Evolutionary conservation across 768 basidiomycete species (phyloP).

Genomic region (Fibroporia radiculosa): DNA sequence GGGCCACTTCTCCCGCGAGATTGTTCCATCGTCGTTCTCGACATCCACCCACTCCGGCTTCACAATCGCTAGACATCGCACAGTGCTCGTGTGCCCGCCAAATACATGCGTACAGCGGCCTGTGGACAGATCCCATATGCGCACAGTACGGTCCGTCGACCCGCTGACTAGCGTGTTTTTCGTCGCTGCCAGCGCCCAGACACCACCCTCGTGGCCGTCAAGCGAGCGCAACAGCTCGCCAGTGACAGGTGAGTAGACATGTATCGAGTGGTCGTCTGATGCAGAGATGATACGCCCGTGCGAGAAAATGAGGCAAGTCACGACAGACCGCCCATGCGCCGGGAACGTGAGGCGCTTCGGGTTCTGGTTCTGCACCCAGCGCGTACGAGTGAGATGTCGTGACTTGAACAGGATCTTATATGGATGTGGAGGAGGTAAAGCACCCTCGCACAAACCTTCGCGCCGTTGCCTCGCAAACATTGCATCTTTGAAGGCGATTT

Average conservation of each 20-base stretch:
- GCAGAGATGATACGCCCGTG: conserved; percentile 93
- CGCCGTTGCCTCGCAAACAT: conserved; percentile 55
- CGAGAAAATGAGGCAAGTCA: conserved; percentile 95
- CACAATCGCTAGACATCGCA: conserved; percentile 92
- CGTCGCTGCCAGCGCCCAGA: conserved; percentile 91
- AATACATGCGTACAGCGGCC: conserved; percentile 89
- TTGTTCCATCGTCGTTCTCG: conserved; percentile 54
- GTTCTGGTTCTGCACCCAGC: conserved; percentile 69
- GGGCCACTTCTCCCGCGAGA: conserved; percentile 65
- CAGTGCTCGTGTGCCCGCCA: conserved; percentile 93
- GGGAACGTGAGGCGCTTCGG: conserved; percentile 78
- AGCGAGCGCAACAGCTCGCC: conserved; percentile 70
- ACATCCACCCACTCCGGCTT: conserved; percentile 84
- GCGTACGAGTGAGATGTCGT: conserved; percentile 68
- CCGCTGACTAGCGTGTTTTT: conserved; percentile 87
- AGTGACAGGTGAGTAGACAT: conserved; percentile 84
- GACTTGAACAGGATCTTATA: conserved; percentile 94
- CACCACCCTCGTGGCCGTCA: conserved; percentile 90
- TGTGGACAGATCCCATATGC: conserved; percentile 81
- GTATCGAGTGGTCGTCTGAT: conserved; percentile 95
- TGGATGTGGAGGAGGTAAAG: conserved; percentile 72
- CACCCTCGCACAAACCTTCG: conserved; percentile 30
- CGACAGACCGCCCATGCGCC: conserved; percentile 84
- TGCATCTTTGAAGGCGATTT: conserved; percentile 69
- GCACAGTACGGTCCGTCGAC: conserved; percentile 87